phyloP scores from a whole-genome alignment of 805 yeast species.

The Cyberlindnera mycetangii region DNA sequence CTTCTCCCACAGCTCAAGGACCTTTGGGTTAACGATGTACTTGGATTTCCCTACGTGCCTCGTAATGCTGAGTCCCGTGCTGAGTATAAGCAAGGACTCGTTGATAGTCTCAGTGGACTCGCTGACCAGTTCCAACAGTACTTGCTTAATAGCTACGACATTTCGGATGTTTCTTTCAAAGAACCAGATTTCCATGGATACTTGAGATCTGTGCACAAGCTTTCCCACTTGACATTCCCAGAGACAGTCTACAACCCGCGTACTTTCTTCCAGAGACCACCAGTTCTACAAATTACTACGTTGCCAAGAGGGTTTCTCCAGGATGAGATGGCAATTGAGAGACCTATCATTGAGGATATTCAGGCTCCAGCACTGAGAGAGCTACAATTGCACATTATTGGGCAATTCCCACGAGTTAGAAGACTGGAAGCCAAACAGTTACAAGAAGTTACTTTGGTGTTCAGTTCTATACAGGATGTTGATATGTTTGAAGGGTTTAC shows the following conservation, averaged over 20 bases:
- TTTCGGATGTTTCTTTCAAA: not conserved
- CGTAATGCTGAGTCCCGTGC: not conserved
- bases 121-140: not conserved
- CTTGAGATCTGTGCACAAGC: conserved; percentile 3
- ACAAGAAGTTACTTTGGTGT: conserved; percentile 3
- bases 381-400: conserved; percentile 3
- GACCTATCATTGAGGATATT: conserved; percentile 7
- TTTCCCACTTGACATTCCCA: not conserved
- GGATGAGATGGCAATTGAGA: not conserved
- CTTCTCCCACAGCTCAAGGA: conserved; percentile 5
- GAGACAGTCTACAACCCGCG: not conserved
- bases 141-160: conserved; percentile 2
- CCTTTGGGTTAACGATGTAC: conserved; percentile 5
- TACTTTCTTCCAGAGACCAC: conserved; percentile 5
- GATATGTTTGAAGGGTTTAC: conserved; percentile 9
- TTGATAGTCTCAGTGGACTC: not conserved
- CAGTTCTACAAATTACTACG: conserved; percentile 1
- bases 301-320: conserved; percentile 1
- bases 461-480: conserved; percentile 3
- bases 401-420: conserved; percentile 5
- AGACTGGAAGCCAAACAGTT: not conserved
- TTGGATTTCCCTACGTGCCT: not conserved
- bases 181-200: conserved; percentile 4
- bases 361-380: conserved; percentile 2
- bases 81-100: not conserved